A percentile compares a stretch with the other conserved stretches of the same genome.
phyloP scores from a whole-genome alignment of 2,329 filamentous ascomycete genomes.

The Aspergillus hortae region DNA sequence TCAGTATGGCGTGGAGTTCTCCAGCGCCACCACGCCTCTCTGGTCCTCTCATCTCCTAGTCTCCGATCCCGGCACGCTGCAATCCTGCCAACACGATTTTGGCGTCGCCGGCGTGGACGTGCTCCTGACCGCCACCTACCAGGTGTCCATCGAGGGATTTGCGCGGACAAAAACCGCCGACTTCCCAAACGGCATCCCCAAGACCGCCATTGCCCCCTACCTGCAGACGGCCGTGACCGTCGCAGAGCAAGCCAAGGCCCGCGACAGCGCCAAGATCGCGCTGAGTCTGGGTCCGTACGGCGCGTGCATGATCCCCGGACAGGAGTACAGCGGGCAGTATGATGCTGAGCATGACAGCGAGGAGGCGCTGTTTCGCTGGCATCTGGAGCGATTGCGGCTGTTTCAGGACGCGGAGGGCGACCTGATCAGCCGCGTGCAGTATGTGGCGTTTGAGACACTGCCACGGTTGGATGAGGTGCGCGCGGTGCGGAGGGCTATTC shows the following conservation, averaged over 20 bases:
- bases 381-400: conserved; percentile 51
- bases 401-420: conserved; percentile 42
- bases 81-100: conserved; percentile 57
- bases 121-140: conserved; percentile 66
- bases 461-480: conserved; percentile 60
- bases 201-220: conserved; percentile 40
- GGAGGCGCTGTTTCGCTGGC: conserved; percentile 53
- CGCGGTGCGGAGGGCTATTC: conserved; percentile 44
- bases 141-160: conserved; percentile 58
- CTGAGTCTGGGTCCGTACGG: conserved; percentile 65
- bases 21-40: conserved; percentile 53
- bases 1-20: conserved; percentile 49
- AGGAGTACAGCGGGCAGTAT: conserved; percentile 64
- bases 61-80: conserved; percentile 49
- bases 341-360: conserved; percentile 47
- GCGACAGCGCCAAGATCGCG: conserved; percentile 33
- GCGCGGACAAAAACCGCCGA: conserved; percentile 44
- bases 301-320: conserved; percentile 62
- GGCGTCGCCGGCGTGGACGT: conserved; percentile 57
- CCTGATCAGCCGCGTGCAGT: conserved; percentile 40
- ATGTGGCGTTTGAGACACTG: conserved; percentile 64
- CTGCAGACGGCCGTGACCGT: conserved; percentile 38
- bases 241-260: conserved; percentile 30
- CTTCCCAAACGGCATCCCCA: conserved; percentile 45
- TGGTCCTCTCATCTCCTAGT: conserved; percentile 68